Evolutionary conservation across 2,329 filamentous ascomycete genomes (phyloP).

Genomic region (Cladosporium sp.): DNA sequence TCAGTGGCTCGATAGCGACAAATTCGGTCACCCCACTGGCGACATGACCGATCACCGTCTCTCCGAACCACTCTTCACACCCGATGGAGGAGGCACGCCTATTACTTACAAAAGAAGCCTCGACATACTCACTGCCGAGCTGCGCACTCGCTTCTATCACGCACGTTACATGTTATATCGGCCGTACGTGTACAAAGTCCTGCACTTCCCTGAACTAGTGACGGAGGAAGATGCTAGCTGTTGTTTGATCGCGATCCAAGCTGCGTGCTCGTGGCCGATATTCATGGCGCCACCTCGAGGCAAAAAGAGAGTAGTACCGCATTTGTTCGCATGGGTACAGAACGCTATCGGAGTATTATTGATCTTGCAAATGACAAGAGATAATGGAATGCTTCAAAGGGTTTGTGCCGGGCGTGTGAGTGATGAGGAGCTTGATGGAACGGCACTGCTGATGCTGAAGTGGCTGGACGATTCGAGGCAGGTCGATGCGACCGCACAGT

Average conservation of each 20-base stretch:
- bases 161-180: conserved; percentile 55
- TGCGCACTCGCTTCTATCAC: conserved; percentile 58
- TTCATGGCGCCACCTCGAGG: conserved; percentile 53
- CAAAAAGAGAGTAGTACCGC: conserved; percentile 56
- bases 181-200: conserved; percentile 57
- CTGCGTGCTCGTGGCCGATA: conserved; percentile 58
- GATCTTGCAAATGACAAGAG: no score
- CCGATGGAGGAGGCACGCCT: conserved; percentile 43
- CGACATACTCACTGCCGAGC: conserved; percentile 54
- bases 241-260: conserved; percentile 54
- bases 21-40: conserved; percentile 38
- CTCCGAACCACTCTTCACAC: conserved; percentile 41
- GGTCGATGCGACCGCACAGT: conserved; percentile 51
- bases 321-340: conserved; percentile 59
- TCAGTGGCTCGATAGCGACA: conserved; percentile 55
- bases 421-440: no score
- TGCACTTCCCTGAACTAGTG: conserved; percentile 54
- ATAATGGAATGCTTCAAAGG: no score
- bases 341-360: conserved; percentile 57
- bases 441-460: conserved; percentile 51
- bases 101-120: conserved; percentile 49
- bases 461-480: conserved; percentile 57
- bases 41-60: conserved; percentile 23
- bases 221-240: conserved; percentile 52
- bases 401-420: no score